Evolutionary conservation across 1,284 basidiomycete species (phyloP).

Genomic region (Leccinum ponderosum): DNA sequence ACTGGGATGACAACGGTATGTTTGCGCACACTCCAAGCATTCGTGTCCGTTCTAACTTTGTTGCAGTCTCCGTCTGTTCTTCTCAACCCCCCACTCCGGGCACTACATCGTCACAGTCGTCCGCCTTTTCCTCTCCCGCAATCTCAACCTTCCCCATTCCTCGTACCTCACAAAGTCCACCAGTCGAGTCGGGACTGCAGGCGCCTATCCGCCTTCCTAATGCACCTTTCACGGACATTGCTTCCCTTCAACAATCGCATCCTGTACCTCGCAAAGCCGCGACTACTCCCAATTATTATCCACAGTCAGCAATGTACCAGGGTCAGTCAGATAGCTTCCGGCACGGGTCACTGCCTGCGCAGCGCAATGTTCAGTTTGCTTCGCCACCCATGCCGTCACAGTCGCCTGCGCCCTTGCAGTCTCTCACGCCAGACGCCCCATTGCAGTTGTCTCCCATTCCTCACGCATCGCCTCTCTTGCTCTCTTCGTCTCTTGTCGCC

Average conservation of each 20-base stretch:
- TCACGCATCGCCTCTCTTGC: slow-evolving; percentile 29
- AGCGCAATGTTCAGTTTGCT: slow-evolving; percentile 31
- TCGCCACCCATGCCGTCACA: slow-evolving; percentile 35
- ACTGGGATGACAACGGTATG: slow-evolving; percentile 77
- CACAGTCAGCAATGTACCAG: slow-evolving; percentile 31
- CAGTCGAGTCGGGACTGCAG: slow-evolving; percentile 39
- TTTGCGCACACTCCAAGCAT: neutral
- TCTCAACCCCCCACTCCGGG: slow-evolving; percentile 32
- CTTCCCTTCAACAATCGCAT: slow-evolving; percentile 43
- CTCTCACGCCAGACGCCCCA: slow-evolving; percentile 26
- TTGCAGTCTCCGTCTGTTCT: slow-evolving; percentile 65
- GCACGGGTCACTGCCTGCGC: slow-evolving; percentile 29
- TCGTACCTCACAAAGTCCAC: slow-evolving; percentile 61
- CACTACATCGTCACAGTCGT: slow-evolving; percentile 57
- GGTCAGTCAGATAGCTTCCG: slow-evolving; percentile 29
- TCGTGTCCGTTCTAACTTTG: slow-evolving; percentile 3
- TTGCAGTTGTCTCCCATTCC: slow-evolving; percentile 27
- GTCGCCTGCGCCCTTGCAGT: slow-evolving; percentile 25
- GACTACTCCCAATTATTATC: slow-evolving; percentile 31
- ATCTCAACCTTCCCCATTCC: slow-evolving; percentile 57
- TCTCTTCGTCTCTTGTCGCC: slow-evolving; percentile 22
- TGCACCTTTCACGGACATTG: slow-evolving; percentile 64
- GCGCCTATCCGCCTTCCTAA: slow-evolving; percentile 71
- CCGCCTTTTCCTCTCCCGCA: slow-evolving; percentile 65
- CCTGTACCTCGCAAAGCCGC: slow-evolving; percentile 31